These are phyloP conservation scores for Suhomyces sp. DNA, from an alignment of 805 yeast species.

Conservation along the genomic window DNA sequence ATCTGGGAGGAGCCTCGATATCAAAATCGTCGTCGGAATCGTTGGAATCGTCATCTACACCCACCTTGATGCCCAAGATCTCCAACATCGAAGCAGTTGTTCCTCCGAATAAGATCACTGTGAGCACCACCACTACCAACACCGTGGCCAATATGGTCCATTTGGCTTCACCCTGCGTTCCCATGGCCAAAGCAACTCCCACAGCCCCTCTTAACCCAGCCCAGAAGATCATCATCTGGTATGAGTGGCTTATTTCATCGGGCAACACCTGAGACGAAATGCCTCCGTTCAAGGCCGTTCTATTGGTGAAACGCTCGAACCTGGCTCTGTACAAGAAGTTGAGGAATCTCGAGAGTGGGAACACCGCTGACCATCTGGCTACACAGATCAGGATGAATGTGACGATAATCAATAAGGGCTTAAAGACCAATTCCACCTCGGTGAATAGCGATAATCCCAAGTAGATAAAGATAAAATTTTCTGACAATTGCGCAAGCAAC, in stretches of 20 bases:
- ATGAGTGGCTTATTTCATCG: conserved; percentile 91
- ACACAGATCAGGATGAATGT: conserved; percentile 88
- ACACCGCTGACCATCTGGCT: conserved; percentile 96
- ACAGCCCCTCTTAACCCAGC: conserved; percentile 99
- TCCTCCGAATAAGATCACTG: conserved; percentile 96
- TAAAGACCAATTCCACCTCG: conserved; percentile 91
- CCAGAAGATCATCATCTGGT: conserved; percentile 99
- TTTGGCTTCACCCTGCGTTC: conserved; percentile 90
- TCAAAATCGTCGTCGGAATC: conserved; percentile 95
- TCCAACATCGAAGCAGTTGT: conserved; percentile 98
- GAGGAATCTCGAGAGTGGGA: conserved; percentile 83
- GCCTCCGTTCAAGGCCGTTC: conserved; percentile 37
- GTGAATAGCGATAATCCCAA: conserved; percentile 92
- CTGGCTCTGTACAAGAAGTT: conserved; percentile 73
- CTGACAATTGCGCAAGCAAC: conserved; percentile 89
- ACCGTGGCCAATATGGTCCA: conserved; percentile 90
- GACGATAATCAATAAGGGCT: conserved; percentile 87
- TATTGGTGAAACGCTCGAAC: conserved; percentile 38
- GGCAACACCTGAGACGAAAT: conserved; percentile 44
- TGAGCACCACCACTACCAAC: conserved; percentile 90
- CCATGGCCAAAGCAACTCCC: conserved; percentile 98
- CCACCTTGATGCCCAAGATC: conserved; percentile 87
- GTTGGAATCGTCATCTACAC: conserved; percentile 69
- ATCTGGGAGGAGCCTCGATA: conserved; percentile 68
- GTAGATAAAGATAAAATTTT: conserved; percentile 94